phyloP scores from a whole-genome alignment of 371 early-diverging fungal species.

The Apophysomyces ossiformis region DNA sequence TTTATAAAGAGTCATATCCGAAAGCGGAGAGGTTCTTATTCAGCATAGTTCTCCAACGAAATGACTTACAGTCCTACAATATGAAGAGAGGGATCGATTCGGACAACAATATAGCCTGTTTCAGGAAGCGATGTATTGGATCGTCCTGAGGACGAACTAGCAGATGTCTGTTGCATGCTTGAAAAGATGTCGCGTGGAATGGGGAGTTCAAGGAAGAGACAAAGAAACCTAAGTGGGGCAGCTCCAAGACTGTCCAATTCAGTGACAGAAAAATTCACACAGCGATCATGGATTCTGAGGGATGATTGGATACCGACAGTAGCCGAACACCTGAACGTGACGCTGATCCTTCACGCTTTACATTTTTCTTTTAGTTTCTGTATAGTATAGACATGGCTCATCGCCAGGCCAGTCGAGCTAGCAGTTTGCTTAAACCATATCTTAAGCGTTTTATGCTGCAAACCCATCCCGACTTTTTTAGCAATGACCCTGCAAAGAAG shows the following conservation, averaged over 20 bases:
- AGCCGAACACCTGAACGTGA: neutral
- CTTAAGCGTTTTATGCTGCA: constrained; percentile 41
- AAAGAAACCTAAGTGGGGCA: neutral
- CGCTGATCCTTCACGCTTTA: neutral
- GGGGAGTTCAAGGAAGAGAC: neutral
- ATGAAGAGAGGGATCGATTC: constrained; percentile 1
- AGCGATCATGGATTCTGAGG: too few relatives aligned
- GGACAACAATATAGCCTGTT: constrained; percentile 7
- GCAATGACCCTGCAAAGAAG: constrained; percentile 30
- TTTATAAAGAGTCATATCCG: too few relatives aligned
- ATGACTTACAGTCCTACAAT: constrained; percentile 1
- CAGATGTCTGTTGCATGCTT: constrained; percentile 4
- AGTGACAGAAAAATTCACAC: too few relatives aligned
- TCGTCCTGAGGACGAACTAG: constrained; percentile 1
- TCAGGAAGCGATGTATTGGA: neutral
- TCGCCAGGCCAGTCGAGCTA: constrained; percentile 9
- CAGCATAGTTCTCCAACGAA: neutral
- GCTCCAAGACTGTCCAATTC: neutral
- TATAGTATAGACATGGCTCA: neutral
- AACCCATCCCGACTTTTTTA: constrained; percentile 51
- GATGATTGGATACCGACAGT: too few relatives aligned
- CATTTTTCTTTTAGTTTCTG: neutral
- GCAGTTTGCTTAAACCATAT: constrained; percentile 38
- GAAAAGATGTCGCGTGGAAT: constrained; percentile 1
- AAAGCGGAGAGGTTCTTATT: too few relatives aligned